Conservation (phyloP, 371 early-diverging fungal genomes). For the Actinomucor elegans region DNA sequence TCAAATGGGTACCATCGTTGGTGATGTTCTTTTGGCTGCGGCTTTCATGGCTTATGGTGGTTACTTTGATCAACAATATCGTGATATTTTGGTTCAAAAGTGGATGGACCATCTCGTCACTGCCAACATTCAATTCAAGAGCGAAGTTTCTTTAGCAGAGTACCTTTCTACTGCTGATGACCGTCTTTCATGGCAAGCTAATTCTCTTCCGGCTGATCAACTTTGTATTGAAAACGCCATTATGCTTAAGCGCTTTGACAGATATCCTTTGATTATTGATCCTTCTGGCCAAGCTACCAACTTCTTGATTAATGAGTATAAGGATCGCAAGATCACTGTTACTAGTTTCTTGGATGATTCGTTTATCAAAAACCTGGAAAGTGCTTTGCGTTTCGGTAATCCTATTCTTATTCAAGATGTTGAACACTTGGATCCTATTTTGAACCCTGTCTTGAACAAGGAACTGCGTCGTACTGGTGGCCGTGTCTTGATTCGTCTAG, state of each 20-base stretch:
- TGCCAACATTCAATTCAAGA: constrained; percentile 82
- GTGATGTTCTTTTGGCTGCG: constrained; percentile 92
- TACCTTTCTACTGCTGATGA: constrained; percentile 94
- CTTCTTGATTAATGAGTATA: constrained; percentile 87
- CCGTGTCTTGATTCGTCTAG: constrained; percentile 93
- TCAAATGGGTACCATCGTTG: constrained; percentile 98
- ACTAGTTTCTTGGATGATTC: constrained; percentile 98
- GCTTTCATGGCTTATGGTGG: constrained; percentile 97
- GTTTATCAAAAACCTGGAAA: constrained; percentile 96
- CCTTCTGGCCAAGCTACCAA: constrained; percentile 93
- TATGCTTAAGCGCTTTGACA: constrained; percentile 91
- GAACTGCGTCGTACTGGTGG: constrained; percentile 96
- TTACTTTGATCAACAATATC: constrained; percentile 95
- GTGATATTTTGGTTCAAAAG: constrained; percentile 73
- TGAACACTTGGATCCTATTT: constrained; percentile 95
- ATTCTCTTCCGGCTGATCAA: constrained; percentile 87
- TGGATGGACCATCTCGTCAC: constrained; percentile 79
- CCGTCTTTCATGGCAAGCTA: constrained; percentile 87
- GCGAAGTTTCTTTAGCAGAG: constrained; percentile 85
- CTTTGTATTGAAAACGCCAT: constrained; percentile 97
- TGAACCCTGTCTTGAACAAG: constrained; percentile 96
- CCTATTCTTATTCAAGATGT: constrained; percentile 97
- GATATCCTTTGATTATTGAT: constrained; percentile 97
- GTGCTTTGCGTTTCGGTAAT: constrained; percentile 97
- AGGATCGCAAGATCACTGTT: constrained; percentile 85